Evolutionary conservation across 2,329 filamentous ascomycete genomes (phyloP).

Genomic region (Botrytis hyacinthi): DNA sequence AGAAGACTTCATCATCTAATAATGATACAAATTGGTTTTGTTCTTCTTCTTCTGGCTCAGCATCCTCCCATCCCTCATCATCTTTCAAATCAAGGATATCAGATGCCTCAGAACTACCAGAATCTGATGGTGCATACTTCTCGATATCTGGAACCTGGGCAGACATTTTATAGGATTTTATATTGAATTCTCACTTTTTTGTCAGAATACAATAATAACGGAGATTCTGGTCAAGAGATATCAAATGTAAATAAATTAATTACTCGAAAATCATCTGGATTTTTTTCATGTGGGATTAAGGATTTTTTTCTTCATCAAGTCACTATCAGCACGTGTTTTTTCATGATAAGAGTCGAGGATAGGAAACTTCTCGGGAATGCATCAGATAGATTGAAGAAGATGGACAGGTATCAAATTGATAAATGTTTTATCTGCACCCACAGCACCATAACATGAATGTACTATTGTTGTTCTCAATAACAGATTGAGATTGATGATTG

Average conservation of each 20-base stretch:
- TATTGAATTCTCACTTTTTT: neutral
- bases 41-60: slow-evolving; percentile 61
- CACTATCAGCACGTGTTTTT: slow-evolving; percentile 13
- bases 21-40: slow-evolving; percentile 62
- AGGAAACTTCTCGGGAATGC: neutral
- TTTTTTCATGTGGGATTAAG: slow-evolving; percentile 9
- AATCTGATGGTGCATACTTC: slow-evolving; percentile 32
- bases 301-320: neutral
- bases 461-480: neutral
- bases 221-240: neutral
- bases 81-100: slow-evolving; percentile 44
- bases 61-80: slow-evolving; percentile 56
- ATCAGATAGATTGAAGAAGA: neutral
- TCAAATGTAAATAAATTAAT: neutral
- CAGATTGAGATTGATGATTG: neutral
- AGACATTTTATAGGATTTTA: slow-evolving; percentile 27
- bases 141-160: slow-evolving; percentile 21
- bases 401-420: neutral
- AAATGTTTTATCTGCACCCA: neutral
- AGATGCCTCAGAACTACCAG: slow-evolving; percentile 43
- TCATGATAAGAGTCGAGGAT: neutral
- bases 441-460: neutral
- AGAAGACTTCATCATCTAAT: slow-evolving; percentile 64
- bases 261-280: neutral
- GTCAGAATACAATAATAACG: no score